Evolutionary conservation across 305 asterid genomes (phyloP), one percentile per base, ranked within the genome.

Genomic region (Fraxinus platypoda): DNA sequence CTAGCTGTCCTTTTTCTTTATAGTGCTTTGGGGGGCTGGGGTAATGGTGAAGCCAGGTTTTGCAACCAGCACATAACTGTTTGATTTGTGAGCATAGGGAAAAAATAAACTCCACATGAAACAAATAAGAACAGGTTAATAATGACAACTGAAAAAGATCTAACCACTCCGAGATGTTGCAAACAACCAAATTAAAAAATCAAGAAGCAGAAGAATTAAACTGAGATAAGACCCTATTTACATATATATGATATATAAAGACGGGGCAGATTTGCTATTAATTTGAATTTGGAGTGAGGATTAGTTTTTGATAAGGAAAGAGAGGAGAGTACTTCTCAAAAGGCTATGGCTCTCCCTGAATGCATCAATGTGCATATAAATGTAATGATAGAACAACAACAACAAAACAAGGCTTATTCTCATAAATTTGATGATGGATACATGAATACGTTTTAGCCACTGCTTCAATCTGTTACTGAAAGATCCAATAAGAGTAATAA

Each of bases 51-150:
- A 28, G 72, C 26, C 43, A 11, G 64, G 81, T 54, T 72, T 59
- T 30, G 79, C 71, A 43, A 77, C 62, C 52, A 46, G n/a, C 73
- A 33, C 74, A 68, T 75, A 68, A 66, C 26, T n/a, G 11, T 81
- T 76, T 62, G 33, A 57, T 23, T 54, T 70, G 71, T 28, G 77
- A 13, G 13, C 25, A 41, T 8, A 11, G 19, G 21, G 54, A 64
- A 62, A 46, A 52, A n/a, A 34, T 70, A 38, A 84, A 80, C 26
- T 49, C 57, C 23, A 26, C 37, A 46, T 8, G 28, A 66, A 26
- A 66, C 74, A 70, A 30, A 70, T 70, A 66, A 26, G 23, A 6
- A 11, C 35, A 26, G 74, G 35, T 66, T 66, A 66, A 26, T 66
- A 70, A 70, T 30, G 75, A 30, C 38, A 12, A 70, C 23, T 30